Evolutionary conservation across 2,329 filamentous ascomycete genomes (phyloP).

Genomic region (Aspergillus sp.): DNA sequence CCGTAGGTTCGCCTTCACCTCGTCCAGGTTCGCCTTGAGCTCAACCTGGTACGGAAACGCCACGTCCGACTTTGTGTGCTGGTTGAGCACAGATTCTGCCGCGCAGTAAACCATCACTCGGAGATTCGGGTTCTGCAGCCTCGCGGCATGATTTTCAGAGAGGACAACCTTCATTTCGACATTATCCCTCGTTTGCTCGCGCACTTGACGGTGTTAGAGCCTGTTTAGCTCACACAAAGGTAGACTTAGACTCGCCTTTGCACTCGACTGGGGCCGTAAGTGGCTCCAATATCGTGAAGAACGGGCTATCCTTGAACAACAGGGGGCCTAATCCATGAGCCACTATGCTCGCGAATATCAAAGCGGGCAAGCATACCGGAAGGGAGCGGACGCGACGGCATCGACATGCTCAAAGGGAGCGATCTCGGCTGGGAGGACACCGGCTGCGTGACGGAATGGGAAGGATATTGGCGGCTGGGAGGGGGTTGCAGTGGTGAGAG

Average conservation of each 20-base stretch:
- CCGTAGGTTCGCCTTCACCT: conserved; percentile 85
- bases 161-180: conserved; percentile 51
- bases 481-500: conserved; percentile 16
- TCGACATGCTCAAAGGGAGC: conserved; percentile 18
- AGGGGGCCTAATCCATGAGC: conserved; percentile 38
- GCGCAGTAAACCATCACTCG: conserved; percentile 80
- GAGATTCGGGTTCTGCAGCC: conserved; percentile 54
- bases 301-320: conserved; percentile 69
- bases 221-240: conserved; percentile 3
- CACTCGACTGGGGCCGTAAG: conserved; percentile 59
- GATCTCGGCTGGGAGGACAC: conserved; percentile 18
- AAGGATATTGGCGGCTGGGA: conserved; percentile 17
- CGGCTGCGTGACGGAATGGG: conserved; percentile 15
- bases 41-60: conserved; percentile 89
- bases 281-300: conserved; percentile 61
- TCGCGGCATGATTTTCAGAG: conserved; percentile 44
- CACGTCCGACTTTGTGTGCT: conserved; percentile 58
- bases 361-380: conserved; percentile 15
- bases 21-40: conserved; percentile 76
- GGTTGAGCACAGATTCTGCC: conserved; percentile 47
- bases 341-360: conserved; percentile 1
- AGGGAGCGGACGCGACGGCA: conserved; percentile 21
- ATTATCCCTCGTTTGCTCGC: conserved; percentile 51
- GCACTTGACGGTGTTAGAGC: conserved; percentile 36
- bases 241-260: conserved; percentile 52